Evolutionary conservation across 1,139 yeast genomes (phyloP).

Genomic region (Scheffersomyces titani): DNA sequence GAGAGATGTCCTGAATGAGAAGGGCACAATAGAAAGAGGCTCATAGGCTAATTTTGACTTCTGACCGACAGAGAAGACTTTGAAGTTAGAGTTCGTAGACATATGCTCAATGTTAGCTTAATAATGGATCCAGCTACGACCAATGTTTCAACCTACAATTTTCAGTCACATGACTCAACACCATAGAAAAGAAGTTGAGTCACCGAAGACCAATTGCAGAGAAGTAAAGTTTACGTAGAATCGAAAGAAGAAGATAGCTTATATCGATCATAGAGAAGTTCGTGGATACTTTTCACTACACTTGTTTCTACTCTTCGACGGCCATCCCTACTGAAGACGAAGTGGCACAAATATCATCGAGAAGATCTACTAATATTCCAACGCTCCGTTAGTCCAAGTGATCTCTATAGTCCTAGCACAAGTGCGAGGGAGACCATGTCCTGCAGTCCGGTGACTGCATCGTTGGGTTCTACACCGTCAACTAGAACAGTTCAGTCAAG

Average conservation of each 20-base stretch:
- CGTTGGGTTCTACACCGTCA: slow-evolving; percentile 39
- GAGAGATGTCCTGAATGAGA: background rate
- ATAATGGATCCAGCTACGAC: no score
- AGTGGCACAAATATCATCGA: background rate
- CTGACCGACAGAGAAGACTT: no score
- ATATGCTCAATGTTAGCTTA: no score
- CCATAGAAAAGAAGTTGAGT: no score
- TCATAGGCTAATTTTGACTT: background rate
- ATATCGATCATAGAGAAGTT: no score
- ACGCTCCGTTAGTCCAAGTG: slow-evolving; percentile 66
- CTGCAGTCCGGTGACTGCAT: slow-evolving; percentile 65
- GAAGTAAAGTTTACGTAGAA: no score
- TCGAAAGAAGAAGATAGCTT: no score
- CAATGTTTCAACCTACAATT: no score
- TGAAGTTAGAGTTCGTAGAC: no score
- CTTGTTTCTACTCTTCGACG: background rate
- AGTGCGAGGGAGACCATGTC: slow-evolving; percentile 34
- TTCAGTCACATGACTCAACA: no score
- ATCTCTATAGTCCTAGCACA: slow-evolving; percentile 21
- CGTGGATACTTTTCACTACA: no score
- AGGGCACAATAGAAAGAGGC: background rate
- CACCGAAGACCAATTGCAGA: no score
- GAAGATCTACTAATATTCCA: slow-evolving; percentile 31
- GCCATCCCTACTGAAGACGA: background rate
- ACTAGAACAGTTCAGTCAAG: background rate